A percentile compares a stretch with the other conserved stretches of the same genome.
Conservation (phyloP, 768 basidiomycete genomes). For the Russula lepida region DNA sequence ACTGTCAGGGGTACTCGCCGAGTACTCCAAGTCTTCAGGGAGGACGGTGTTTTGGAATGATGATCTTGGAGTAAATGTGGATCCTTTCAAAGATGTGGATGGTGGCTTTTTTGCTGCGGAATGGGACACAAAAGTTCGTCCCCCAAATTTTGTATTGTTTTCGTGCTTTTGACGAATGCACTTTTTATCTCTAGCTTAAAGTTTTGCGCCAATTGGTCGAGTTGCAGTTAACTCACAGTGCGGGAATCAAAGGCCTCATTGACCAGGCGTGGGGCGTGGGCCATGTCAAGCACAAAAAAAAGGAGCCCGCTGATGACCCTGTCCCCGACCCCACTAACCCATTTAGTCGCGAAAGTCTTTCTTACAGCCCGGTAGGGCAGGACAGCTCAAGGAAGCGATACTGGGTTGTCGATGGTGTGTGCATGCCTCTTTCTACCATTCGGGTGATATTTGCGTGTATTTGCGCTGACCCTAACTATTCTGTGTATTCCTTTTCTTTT, state of each 20-base stretch:
- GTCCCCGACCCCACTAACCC: slow-evolving; percentile 49
- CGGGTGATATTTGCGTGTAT: slow-evolving; percentile 58
- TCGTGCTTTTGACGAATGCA: slow-evolving; percentile 21
- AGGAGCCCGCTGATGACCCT: slow-evolving; percentile 46
- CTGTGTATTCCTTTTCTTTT: slow-evolving; percentile 32
- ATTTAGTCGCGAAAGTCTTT: slow-evolving; percentile 56
- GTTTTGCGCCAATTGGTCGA: slow-evolving; percentile 81
- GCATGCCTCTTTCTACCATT: slow-evolving; percentile 30
- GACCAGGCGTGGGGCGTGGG: slow-evolving; percentile 84
- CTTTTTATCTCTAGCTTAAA: slow-evolving; percentile 48
- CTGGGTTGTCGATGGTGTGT: slow-evolving; percentile 88
- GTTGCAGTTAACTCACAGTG: slow-evolving; percentile 63
- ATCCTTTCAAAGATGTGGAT: slow-evolving; percentile 59
- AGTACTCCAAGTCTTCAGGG: slow-evolving; percentile 65
- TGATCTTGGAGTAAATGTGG: slow-evolving; percentile 51
- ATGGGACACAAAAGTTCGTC: slow-evolving; percentile 74
- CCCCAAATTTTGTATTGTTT: slow-evolving; percentile 22
- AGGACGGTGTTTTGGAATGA: slow-evolving; percentile 80
- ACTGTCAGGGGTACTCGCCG: slow-evolving; percentile 56
- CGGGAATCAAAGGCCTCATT: slow-evolving; percentile 60
- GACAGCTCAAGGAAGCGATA: slow-evolving; percentile 69
- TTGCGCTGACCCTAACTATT: slow-evolving; percentile 38
- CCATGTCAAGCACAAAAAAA: slow-evolving; percentile 81
- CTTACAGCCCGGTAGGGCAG: slow-evolving; percentile 66
- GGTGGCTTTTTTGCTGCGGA: slow-evolving; percentile 73